Conservation (phyloP, 2,329 filamentous ascomycete species). For the Pestalotiopsis sp. region DNA sequence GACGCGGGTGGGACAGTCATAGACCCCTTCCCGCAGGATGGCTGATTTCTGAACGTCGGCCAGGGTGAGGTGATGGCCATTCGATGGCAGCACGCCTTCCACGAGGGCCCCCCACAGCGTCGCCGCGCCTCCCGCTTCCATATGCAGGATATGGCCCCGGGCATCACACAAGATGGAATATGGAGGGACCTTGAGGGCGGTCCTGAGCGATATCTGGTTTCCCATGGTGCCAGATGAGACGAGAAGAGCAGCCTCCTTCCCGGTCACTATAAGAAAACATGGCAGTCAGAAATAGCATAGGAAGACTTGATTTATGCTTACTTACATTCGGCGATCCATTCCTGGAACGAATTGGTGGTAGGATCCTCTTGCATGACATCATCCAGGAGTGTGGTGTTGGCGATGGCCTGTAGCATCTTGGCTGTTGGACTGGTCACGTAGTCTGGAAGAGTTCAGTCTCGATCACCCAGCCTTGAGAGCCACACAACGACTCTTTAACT, state of each 20-base stretch:
- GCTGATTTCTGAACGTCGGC: slow-evolving; percentile 40
- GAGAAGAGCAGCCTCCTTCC: slow-evolving; percentile 69
- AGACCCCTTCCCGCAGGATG: slow-evolving; percentile 42
- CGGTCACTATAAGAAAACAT: slow-evolving; percentile 44
- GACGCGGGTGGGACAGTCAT: slow-evolving; percentile 42
- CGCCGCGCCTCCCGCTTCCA: slow-evolving; percentile 58
- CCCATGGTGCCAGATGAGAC: slow-evolving; percentile 82
- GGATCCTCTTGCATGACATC: slow-evolving; percentile 75
- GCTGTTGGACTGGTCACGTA: slow-evolving; percentile 69
- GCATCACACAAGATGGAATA: slow-evolving; percentile 71
- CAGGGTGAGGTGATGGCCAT: slow-evolving; percentile 43
- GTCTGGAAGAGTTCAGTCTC: slow-evolving; percentile 39
- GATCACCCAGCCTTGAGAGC: too few species aligned
- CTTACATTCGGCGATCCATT: slow-evolving; percentile 58
- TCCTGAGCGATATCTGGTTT: slow-evolving; percentile 74
- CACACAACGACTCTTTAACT: too few species aligned
- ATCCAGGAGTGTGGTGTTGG: slow-evolving; percentile 69
- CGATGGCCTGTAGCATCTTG: slow-evolving; percentile 73
- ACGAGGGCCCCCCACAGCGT: slow-evolving; percentile 67
- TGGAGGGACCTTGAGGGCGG: slow-evolving; percentile 70
- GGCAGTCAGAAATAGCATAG: too few species aligned
- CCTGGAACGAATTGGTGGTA: slow-evolving; percentile 68
- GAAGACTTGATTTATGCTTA: too few species aligned
- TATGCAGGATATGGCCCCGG: slow-evolving; percentile 68
- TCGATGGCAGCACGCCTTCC: slow-evolving; percentile 42